These are phyloP conservation scores for Cutaneotrichosporon sp. DNA, from an alignment of 1,284 basidiomycete species.

Conservation along the genomic window DNA sequence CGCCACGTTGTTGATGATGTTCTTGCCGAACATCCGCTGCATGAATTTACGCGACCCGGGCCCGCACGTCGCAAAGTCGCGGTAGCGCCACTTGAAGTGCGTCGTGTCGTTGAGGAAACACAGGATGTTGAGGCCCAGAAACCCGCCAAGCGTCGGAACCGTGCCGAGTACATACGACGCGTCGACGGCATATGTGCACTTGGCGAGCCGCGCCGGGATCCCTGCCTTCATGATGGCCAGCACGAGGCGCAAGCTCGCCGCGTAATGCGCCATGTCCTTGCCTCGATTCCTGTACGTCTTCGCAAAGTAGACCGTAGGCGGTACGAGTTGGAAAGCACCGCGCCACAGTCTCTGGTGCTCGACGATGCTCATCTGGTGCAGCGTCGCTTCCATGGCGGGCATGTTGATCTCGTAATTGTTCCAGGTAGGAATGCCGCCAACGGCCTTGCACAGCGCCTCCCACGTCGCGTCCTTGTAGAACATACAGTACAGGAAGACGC, in stretches of 20 bases:
- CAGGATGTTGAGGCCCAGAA: slow-evolving; percentile 32
- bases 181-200: slow-evolving; percentile 35
- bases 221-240: slow-evolving; percentile 32
- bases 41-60: slow-evolving; percentile 32
- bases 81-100: slow-evolving; percentile 27
- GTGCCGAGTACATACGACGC: slow-evolving; percentile 32
- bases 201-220: slow-evolving; percentile 23
- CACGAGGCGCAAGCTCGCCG: slow-evolving; percentile 33
- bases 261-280: slow-evolving; percentile 28
- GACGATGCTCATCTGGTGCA: slow-evolving; percentile 26
- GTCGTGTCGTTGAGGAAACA: slow-evolving; percentile 31
- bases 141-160: slow-evolving; percentile 35
- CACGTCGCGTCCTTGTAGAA: slow-evolving; percentile 37
- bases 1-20: slow-evolving; percentile 26
- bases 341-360: slow-evolving; percentile 30
- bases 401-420: slow-evolving; percentile 24
- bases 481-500: slow-evolving; percentile 34
- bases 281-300: slow-evolving; percentile 14
- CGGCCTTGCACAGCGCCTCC: slow-evolving; percentile 23
- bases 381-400: slow-evolving; percentile 27
- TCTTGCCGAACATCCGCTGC: slow-evolving; percentile 31
- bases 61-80: slow-evolving; percentile 38
- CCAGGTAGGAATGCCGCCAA: slow-evolving; percentile 28
- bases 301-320: slow-evolving; percentile 36
- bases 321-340: slow-evolving; percentile 39